A percentile compares a stretch with the other conserved stretches of the same genome.
These are phyloP conservation scores for Fusarium nisikadoi DNA, from an alignment of 2,329 filamentous ascomycete genomes.

Conservation along the genomic window DNA sequence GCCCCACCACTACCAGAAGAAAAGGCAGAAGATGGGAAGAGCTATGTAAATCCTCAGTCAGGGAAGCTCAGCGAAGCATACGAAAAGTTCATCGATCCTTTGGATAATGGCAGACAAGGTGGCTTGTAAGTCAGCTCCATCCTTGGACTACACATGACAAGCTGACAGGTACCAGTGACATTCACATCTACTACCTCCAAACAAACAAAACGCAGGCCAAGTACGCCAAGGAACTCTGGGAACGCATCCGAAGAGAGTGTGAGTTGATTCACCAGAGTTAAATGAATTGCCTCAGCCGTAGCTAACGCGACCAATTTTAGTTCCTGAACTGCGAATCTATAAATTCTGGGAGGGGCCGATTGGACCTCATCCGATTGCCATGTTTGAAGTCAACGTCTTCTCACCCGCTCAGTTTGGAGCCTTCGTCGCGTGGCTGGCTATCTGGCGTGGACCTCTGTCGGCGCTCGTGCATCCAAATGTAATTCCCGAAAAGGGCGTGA, in stretches of 20 bases:
- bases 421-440: conserved; percentile 85
- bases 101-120: conserved; percentile 72
- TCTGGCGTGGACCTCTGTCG: conserved; percentile 83
- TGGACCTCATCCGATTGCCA: conserved; percentile 83
- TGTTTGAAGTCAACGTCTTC: conserved; percentile 94
- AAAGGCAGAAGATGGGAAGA: conserved; percentile 78
- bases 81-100: conserved; percentile 72
- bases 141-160: accelerated
- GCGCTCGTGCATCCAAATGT: conserved; percentile 87
- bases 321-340: conserved; percentile 88
- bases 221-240: conserved; percentile 79
- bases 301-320: conserved; percentile 52
- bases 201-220: conserved; percentile 68
- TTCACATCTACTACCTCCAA: conserved; percentile 86
- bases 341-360: conserved; percentile 79
- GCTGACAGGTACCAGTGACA: conserved; percentile 61
- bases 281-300: too few relatives aligned
- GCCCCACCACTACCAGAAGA: conserved; percentile 68
- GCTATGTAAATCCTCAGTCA: conserved; percentile 73
- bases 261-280: too few relatives aligned
- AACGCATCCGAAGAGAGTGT: conserved; percentile 82
- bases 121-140: conserved; percentile 71
- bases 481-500: conserved; percentile 53
- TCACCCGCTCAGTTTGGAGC: conserved; percentile 89
- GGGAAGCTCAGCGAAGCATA: conserved; percentile 75